Evolutionary conservation across 352 stramenopile genomes (phyloP).

Genomic region (Phytopythium chamaehyphon): DNA sequence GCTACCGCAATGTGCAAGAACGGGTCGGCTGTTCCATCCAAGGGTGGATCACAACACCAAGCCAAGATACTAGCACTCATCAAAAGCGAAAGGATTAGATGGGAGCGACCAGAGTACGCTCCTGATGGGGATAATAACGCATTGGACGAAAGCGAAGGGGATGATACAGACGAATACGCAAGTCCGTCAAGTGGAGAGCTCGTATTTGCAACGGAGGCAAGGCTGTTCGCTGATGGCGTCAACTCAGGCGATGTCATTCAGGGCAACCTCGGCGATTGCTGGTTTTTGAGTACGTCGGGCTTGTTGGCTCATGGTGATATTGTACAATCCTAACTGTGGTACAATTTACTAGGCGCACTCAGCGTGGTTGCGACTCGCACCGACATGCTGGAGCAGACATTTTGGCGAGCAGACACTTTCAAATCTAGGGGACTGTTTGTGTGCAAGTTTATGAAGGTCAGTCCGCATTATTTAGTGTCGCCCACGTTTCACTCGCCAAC

Average conservation of each 20-base stretch:
- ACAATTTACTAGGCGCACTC: constrained; percentile 55
- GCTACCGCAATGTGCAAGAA: constrained; percentile 66
- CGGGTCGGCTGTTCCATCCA: constrained; percentile 40
- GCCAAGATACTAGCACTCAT: constrained; percentile 65
- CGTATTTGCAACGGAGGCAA: constrained; percentile 52
- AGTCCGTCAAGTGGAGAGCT: constrained; percentile 9
- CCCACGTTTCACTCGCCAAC: too few relatives aligned
- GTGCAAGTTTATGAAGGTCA: constrained; percentile 91
- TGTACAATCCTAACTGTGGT: not conserved
- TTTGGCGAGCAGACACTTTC: constrained; percentile 70
- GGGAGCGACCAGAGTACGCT: constrained; percentile 68
- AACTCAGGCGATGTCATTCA: constrained; percentile 87
- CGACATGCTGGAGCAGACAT: constrained; percentile 75
- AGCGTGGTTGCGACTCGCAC: constrained; percentile 81
- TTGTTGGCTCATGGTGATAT: not conserved
- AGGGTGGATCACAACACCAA: constrained; percentile 72
- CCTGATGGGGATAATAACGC: constrained; percentile 23
- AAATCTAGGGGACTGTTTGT: constrained; percentile 83
- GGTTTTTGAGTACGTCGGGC: constrained; percentile 80
- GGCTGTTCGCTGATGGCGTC: constrained; percentile 71
- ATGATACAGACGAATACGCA: constrained; percentile 16
- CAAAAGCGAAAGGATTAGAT: constrained; percentile 73
- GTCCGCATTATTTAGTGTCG: too few relatives aligned
- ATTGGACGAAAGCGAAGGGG: constrained; percentile 24
- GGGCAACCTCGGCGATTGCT: constrained; percentile 89